Conservation (phyloP, 129 eudicot species). For the Helianthus tuberosus region DNA sequence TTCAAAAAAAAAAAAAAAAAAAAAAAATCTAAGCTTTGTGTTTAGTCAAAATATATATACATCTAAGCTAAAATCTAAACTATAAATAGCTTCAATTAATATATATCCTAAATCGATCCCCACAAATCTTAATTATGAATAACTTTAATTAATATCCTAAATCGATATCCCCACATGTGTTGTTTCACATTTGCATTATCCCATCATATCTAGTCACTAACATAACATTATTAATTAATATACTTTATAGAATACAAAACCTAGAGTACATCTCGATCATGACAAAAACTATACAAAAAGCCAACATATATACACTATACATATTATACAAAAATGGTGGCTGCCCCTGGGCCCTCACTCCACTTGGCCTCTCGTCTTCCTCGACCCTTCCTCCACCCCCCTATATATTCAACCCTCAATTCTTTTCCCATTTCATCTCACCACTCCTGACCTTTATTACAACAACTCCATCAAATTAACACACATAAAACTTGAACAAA, state of each 20-base stretch:
- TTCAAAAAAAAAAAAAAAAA: too few species aligned
- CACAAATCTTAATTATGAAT: too few species aligned
- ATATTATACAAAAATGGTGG: background rate
- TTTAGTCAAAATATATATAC: too few species aligned
- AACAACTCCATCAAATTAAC: conserved; percentile 10
- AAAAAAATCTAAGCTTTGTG: too few species aligned
- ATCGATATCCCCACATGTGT: background rate
- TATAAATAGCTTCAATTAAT: too few species aligned
- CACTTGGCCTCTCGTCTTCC: conserved; percentile 22
- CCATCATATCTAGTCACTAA: background rate
- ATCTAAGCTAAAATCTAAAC: too few species aligned
- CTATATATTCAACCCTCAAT: conserved; percentile 18
- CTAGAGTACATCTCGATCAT: background rate
- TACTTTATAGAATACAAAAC: background rate
- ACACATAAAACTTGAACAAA: background rate
- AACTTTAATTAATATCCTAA: too few species aligned
- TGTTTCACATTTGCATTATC: background rate
- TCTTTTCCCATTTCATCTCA: conserved; percentile 22
- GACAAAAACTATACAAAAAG: background rate
- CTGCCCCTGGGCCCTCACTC: conserved; percentile 29
- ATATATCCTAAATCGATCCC: too few species aligned
- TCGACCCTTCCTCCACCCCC: background rate
- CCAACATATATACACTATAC: background rate
- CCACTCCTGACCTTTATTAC: background rate
- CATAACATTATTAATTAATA: background rate